A percentile compares a stretch with the other conserved stretches of the same genome.
Conservation (phyloP, 2,329 filamentous ascomycete genomes). For the Alternaria consortialis region DNA sequence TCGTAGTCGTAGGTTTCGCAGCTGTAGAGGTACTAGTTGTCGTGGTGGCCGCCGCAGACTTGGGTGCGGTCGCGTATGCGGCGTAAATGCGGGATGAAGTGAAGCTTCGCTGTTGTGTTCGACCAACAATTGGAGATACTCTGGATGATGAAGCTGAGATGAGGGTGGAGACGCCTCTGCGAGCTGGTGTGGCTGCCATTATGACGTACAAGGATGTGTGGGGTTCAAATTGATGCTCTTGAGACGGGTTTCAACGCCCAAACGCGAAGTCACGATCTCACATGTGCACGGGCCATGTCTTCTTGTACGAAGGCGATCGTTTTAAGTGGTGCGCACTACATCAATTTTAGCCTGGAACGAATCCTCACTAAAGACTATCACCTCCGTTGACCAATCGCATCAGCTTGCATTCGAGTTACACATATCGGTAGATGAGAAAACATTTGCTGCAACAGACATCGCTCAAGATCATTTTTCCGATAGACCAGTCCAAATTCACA, state of each 20-base stretch:
- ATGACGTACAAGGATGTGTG: neutral
- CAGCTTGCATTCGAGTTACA: neutral
- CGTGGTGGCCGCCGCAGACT: conserved; percentile 24
- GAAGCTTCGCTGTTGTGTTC: conserved; percentile 33
- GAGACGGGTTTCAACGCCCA: neutral
- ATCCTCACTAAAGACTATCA: neutral
- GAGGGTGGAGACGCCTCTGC: conserved; percentile 31
- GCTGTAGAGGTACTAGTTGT: conserved; percentile 21
- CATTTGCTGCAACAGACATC: neutral
- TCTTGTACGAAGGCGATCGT: conserved; percentile 5
- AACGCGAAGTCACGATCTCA: conserved; percentile 28
- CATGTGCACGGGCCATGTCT: conserved; percentile 11
- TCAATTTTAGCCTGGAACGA: neutral
- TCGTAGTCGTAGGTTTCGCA: conserved; percentile 23
- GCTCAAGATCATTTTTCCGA: neutral
- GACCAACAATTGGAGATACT: conserved; percentile 22
- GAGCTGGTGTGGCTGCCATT: conserved; percentile 35
- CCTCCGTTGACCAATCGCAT: neutral
- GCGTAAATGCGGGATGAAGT: conserved; percentile 30
- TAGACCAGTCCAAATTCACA: too few species aligned
- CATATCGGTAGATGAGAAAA: neutral
- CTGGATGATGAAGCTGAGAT: conserved; percentile 27
- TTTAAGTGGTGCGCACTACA: neutral
- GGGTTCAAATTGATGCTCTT: neutral
- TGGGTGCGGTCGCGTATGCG: conserved; percentile 37